Base-by-base conservation (phyloP, 176 grass and related monocot species). In the Zizania latifolia region DNA sequence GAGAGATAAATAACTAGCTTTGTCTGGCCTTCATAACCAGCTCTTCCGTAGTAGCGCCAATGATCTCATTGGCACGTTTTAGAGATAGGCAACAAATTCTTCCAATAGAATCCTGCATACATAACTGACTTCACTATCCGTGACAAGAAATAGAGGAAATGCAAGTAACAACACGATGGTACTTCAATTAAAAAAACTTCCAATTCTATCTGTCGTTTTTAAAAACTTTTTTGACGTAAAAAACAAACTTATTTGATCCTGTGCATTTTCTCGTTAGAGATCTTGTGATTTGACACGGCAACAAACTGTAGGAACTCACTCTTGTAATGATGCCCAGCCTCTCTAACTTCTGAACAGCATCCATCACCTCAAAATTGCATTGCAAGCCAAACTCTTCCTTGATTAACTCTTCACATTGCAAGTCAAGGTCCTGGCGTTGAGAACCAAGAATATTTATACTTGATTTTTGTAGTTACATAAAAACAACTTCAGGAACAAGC, bases 341-440 rank as follows among this genome's bases (percentile, higher is more conserved):
- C 82, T 94, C 95, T 67, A 99, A 53, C 72, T 99, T 99, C 57
- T 88, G 91, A 70, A 94, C 82, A 58, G 91, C 91, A 82, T 94
- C 95, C 76, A 88, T 81, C 71, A 99, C 95, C 63, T 99, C 95
- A 81, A 99, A 99, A 87, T 99, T 86, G 58, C 95, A 99, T 82
- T 92, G 31, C 57, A 94, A 68, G 23, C 84, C 91, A 86, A 99
- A 99, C 68, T 99, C 89, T 77, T 99, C 95, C 75, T 82, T 79
- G 58, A 94, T 99, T 54, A 99, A 83, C 82, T 99, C 95, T 85
- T 99, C 95, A 9, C 95, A 92, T 62, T 79, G 89, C 66, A 88
- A 71, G 59, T 99, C 95, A 88, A 99, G 95, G 77, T 99, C 91
- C 95, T 99, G 81, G 31, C 12, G 68, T 38, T 39, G 34, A 15